Conservation (phyloP, 805 yeast genomes). For the Cyberlindnera americana region DNA sequence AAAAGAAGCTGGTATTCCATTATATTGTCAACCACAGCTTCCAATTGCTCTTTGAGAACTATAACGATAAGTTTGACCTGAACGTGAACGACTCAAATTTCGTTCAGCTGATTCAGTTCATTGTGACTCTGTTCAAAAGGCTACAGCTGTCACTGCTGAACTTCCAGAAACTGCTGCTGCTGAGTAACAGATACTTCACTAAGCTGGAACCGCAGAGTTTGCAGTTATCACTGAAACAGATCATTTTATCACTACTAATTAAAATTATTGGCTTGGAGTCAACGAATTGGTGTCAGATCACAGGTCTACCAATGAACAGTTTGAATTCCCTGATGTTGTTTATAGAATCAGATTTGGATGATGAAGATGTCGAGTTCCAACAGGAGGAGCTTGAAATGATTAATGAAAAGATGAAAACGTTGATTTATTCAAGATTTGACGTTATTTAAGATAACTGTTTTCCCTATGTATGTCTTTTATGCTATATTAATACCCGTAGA, state of each 20-base stretch:
- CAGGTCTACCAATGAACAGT: conserved; percentile 12
- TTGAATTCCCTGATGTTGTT: conserved; percentile 1
- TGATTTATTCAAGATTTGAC: conserved; percentile 22
- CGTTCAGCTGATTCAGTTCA: conserved; percentile 10
- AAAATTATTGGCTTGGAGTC: conserved; percentile 6
- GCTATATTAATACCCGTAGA: not conserved
- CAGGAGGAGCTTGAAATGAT: conserved; percentile 17
- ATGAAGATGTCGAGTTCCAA: conserved; percentile 10
- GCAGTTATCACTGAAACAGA: conserved; percentile 17
- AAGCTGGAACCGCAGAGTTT: conserved; percentile 3
- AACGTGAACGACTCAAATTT: not conserved
- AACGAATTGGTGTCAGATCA: conserved; percentile 14
- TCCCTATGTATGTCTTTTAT: not conserved
- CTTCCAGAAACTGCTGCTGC: conserved; percentile 13
- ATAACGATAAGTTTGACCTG: conserved; percentile 6
- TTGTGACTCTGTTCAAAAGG: conserved; percentile 13
- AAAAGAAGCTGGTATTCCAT: conserved; percentile 12
- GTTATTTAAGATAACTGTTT: conserved; percentile 9
- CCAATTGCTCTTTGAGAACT: conserved; percentile 12
- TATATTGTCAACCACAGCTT: conserved; percentile 14
- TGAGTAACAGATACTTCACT: conserved; percentile 11
- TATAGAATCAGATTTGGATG: conserved; percentile 4
- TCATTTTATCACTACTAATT: conserved; percentile 8
- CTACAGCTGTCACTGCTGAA: conserved; percentile 10
- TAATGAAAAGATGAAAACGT: conserved; percentile 21